Evolutionary conservation across 306 rosid genomes (phyloP).

Genomic region (Datisca glomerata): DNA sequence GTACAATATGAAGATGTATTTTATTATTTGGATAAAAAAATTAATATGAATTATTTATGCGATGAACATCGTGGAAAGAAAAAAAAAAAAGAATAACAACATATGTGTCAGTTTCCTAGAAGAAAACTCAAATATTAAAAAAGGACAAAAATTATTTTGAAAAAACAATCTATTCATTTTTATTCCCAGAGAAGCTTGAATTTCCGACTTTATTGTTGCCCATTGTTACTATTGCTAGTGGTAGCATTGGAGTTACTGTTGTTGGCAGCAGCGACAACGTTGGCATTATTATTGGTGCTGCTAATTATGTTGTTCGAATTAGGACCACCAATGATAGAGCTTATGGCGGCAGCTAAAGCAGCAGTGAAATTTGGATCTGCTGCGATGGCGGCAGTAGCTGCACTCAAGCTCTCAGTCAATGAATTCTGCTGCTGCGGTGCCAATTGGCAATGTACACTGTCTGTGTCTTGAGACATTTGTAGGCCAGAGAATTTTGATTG

Average conservation of each 20-base stretch:
- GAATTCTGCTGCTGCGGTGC: conserved; percentile 23
- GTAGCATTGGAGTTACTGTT: conserved; percentile 12
- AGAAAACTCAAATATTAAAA: no score
- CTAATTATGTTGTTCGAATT: conserved; percentile 25
- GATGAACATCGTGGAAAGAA: no score
- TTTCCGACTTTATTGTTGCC: conserved; percentile 25
- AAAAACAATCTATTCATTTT: no score
- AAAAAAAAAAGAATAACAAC: no score
- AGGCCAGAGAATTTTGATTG: conserved; percentile 62
- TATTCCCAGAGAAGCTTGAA: conserved; percentile 23
- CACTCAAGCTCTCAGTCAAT: conserved; percentile 31
- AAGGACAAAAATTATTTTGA: no score
- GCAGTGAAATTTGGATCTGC: conserved; percentile 63
- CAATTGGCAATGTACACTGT: conserved; percentile 11
- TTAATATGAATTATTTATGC: no score
- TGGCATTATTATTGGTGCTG: neutral
- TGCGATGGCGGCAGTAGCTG: conserved; percentile 60
- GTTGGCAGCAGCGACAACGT: conserved; percentile 7
- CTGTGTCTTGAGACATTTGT: conserved; percentile 37
- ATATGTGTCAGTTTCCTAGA: no score
- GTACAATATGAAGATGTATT: no score
- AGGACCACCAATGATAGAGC: conserved; percentile 42
- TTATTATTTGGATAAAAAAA: no score
- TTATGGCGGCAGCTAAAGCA: conserved; percentile 51
- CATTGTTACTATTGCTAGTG: conserved; percentile 14